phyloP scores from a whole-genome alignment of 2,329 filamentous ascomycete species.

The Fusarium udum region DNA sequence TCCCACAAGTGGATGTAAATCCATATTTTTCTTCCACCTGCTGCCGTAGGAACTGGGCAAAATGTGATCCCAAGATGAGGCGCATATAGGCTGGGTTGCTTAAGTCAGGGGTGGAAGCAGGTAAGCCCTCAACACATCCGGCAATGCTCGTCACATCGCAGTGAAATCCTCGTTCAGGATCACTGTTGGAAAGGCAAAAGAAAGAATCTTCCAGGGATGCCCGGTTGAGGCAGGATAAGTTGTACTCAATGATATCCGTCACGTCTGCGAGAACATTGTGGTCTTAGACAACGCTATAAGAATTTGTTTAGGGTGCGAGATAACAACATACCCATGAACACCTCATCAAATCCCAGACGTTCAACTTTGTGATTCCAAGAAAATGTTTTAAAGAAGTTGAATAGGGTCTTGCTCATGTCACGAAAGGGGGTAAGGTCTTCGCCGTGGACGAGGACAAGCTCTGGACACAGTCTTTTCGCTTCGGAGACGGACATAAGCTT shows the following conservation, averaged over 20 bases:
- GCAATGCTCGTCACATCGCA: constrained; percentile 77
- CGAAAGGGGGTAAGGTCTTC: constrained; percentile 89
- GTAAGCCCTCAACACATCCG: constrained; percentile 63
- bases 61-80: constrained; percentile 80
- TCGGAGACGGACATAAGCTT: constrained; percentile 90
- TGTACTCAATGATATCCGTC: constrained; percentile 87
- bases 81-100: constrained; percentile 62
- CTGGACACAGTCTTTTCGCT: constrained; percentile 81
- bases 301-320: neutral
- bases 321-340: constrained; percentile 59
- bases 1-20: constrained; percentile 87
- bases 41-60: constrained; percentile 77
- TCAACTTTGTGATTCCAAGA: constrained; percentile 84
- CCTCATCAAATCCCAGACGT: constrained; percentile 89
- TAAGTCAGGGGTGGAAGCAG: constrained; percentile 37
- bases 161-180: constrained; percentile 81
- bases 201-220: constrained; percentile 74
- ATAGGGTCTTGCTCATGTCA: constrained; percentile 84
- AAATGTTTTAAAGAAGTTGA: constrained; percentile 74
- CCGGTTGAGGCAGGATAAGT: constrained; percentile 74
- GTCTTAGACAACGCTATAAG: constrained; percentile 6
- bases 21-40: constrained; percentile 79
- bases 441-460: constrained; percentile 85
- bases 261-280: constrained; percentile 67
- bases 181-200: constrained; percentile 77